These are phyloP conservation scores for Triticum dicoccoides DNA, from an alignment of 176 grass and related monocot species.

Conservation along the genomic window DNA sequence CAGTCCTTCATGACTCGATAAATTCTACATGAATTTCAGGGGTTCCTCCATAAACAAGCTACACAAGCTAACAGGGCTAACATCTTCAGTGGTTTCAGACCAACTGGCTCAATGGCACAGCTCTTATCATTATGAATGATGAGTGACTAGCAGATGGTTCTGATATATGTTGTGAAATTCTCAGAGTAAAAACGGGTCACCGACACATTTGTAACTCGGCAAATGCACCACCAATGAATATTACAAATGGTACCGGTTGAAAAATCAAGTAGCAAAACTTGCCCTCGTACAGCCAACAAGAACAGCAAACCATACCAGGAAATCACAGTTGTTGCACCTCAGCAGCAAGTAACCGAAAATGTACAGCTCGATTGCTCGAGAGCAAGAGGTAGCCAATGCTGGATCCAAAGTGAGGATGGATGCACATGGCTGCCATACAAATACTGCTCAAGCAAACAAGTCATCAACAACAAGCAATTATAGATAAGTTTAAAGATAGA, in stretches of 20 bases:
- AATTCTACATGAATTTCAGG: not conserved
- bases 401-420: conserved; percentile 10
- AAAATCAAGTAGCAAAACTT: not conserved
- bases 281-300: not conserved
- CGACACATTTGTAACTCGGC: not conserved
- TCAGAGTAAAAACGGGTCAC: not conserved
- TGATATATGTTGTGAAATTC: not conserved
- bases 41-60: not conserved
- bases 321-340: not conserved
- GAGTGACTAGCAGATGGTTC: not conserved
- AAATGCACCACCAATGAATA: not conserved
- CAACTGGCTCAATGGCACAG: not conserved
- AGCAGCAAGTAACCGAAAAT: not conserved
- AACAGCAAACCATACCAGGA: conserved; percentile 1
- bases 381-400: not conserved
- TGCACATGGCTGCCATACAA: conserved; percentile 4
- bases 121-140: not conserved
- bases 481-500: not conserved
- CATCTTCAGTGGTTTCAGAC: not conserved
- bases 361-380: not conserved
- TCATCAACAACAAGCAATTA: conserved; percentile 11
- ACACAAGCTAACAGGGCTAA: not conserved
- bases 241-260: not conserved
- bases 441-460: conserved; percentile 35
- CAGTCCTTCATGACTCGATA: not conserved